Evolutionary conservation across 352 stramenopile species (phyloP).

Genomic region (Pythium folliculosum): DNA sequence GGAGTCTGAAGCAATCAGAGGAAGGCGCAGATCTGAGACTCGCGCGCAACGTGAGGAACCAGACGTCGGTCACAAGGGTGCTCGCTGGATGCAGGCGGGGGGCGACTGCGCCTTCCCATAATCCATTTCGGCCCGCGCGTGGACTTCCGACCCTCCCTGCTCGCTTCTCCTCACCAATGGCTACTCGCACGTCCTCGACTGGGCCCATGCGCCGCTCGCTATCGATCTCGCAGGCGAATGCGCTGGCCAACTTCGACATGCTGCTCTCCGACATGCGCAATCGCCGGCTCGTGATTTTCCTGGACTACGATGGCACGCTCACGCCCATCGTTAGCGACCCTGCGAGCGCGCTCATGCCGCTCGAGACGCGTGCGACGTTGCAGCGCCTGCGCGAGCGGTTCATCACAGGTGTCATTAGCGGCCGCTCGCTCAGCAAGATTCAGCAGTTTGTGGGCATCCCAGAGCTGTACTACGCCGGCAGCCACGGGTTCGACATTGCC

Average conservation of each 20-base stretch:
- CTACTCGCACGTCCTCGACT: background rate
- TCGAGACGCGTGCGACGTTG: slow-evolving; percentile 69
- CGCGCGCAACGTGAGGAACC: background rate
- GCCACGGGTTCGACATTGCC: slow-evolving; percentile 90
- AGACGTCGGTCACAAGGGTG: background rate
- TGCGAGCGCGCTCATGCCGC: slow-evolving; percentile 62
- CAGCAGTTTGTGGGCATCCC: slow-evolving; percentile 87
- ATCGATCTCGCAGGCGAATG: slow-evolving; percentile 74
- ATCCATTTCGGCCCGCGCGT: background rate
- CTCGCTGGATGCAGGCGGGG: background rate
- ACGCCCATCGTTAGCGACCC: slow-evolving; percentile 91
- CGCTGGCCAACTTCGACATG: slow-evolving; percentile 66
- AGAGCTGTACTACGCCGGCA: slow-evolving; percentile 89
- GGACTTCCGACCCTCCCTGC: background rate
- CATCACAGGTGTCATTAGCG: slow-evolving; percentile 86
- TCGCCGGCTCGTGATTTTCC: slow-evolving; percentile 78
- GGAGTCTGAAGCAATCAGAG: slow-evolving; percentile 8
- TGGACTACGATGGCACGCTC: slow-evolving; percentile 91
- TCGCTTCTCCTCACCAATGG: background rate
- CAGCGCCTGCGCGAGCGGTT: slow-evolving; percentile 79
- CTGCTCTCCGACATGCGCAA: slow-evolving; percentile 53
- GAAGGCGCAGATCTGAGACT: background rate
- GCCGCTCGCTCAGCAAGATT: slow-evolving; percentile 87
- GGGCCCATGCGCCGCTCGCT: slow-evolving; percentile 35
- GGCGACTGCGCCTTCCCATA: background rate